Conservation (phyloP, 176 grass and related monocot genomes). For the Tillandsia fasciculata region DNA sequence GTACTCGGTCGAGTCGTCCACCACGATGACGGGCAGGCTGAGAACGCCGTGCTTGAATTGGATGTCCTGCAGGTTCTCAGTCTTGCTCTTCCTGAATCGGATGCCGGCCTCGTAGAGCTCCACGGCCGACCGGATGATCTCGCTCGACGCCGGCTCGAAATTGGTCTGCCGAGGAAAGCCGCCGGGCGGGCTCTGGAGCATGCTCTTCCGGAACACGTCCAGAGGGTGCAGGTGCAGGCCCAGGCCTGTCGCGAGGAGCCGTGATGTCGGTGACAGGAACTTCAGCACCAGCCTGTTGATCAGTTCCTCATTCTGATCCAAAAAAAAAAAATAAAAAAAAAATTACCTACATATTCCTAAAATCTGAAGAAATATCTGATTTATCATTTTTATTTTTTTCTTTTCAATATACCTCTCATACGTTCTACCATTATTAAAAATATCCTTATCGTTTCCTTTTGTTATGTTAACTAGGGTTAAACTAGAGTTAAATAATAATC, state of each 20-base stretch:
- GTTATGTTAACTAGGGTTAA: too few species aligned
- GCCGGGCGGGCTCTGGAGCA: conserved; percentile 26
- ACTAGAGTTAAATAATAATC: too few species aligned
- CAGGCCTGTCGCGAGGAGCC: neutral
- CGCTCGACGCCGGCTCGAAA: neutral
- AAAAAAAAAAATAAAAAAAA: too few species aligned
- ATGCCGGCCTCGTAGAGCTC: conserved; percentile 82
- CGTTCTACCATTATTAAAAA: too few species aligned
- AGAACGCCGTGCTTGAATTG: conserved; percentile 45
- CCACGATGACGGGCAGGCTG: conserved; percentile 36
- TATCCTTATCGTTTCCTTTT: too few species aligned
- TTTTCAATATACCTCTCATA: too few species aligned
- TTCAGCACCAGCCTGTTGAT: conserved; percentile 62
- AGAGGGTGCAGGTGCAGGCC: conserved; percentile 43
- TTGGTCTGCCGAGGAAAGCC: neutral
- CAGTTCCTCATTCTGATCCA: conserved; percentile 19
- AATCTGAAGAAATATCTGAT: too few species aligned
- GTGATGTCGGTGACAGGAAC: conserved; percentile 17
- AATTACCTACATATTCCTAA: too few species aligned
- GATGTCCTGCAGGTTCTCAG: conserved; percentile 47
- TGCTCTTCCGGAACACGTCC: conserved; percentile 41
- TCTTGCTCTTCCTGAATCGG: conserved; percentile 35
- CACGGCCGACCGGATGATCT: conserved; percentile 58
- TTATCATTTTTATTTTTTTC: too few species aligned
- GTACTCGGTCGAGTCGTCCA: conserved; percentile 79